Conservation (phyloP, 116 monocot species). For the Trichopus zeylanicus region DNA sequence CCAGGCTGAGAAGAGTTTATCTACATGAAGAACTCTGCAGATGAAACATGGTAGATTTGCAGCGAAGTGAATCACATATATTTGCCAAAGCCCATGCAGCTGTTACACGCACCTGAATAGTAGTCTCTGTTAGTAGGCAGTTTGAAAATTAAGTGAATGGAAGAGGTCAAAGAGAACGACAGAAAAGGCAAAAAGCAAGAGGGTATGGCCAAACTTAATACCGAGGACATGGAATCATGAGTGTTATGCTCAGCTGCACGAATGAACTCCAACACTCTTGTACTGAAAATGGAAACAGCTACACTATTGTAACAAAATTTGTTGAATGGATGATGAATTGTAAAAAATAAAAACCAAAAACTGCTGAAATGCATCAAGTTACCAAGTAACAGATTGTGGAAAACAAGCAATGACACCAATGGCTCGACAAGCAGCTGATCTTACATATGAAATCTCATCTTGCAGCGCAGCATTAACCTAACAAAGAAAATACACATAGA, state of each 20-base stretch:
- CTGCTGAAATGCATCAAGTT: conserved; percentile 3
- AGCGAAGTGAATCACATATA: conserved; percentile 92
- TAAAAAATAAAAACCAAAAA: neutral
- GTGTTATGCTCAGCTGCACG: conserved; percentile 61
- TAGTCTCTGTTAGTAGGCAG: neutral
- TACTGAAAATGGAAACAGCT: conserved; percentile 33
- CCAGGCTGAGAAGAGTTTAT: neutral
- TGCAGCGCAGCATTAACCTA: conserved; percentile 59
- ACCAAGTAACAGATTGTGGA: conserved; percentile 52
- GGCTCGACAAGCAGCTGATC: conserved; percentile 90
- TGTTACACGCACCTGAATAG: conserved; percentile 74
- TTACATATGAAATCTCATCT: conserved; percentile 60
- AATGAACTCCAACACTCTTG: conserved; percentile 53
- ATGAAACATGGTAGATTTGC: conserved; percentile 30
- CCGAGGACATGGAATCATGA: conserved; percentile 53
- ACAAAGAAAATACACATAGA: neutral
- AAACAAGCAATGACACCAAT: conserved; percentile 87
- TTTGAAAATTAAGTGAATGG: neutral
- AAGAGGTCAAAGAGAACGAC: neutral
- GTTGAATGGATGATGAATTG: neutral
- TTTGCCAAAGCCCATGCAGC: conserved; percentile 98
- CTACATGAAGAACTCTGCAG: conserved; percentile 24
- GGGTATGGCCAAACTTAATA: conserved; percentile 23
- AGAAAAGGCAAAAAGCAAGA: neutral
- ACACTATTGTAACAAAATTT: neutral